Base-by-base conservation (phyloP, 75 land plant genomes). In the Cunninghamia lanceolata region DNA sequence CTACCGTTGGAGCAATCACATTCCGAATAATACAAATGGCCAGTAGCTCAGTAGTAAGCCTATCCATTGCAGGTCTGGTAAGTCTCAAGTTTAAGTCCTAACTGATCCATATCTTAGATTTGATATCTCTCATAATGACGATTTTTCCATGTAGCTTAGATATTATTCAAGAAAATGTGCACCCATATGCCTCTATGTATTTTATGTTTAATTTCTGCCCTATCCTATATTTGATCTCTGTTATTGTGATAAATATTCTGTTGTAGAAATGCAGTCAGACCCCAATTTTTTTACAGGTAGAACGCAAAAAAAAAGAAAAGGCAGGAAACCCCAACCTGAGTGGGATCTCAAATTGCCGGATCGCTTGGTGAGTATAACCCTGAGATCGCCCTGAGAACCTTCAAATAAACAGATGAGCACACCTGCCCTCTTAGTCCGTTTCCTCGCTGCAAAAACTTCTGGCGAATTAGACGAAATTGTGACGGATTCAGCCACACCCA, bases 291-390 rank as follows among this genome's bases (percentile, higher is more conserved):
- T 50, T 16, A 50, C 53, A 50, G 53, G 15, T 16, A 50, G 53
- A 50, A 50, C 53, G 16, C 1, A 14, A 50, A 50, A 47, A 8
- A 50, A 50, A 50, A 47, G 10, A 50, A 50, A 50, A 50, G 14
- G 53, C 15, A 50, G 53, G 2, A 16, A 82, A 53, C 21, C 36
- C 85, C 53, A 16, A 97, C 99, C 99, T 43, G 99, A 94, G 59
- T 97, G 93, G 13, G 99, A 88, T 35, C 94, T 93, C 52, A 97
- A 90, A 14, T 86, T 91, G 76, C 94, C 89, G 15, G 99, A 91
- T 17, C 99, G 86, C 85, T 94, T 93, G 82, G 99, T 96, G 88
- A 97, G 94, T 45, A 97, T 90, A 38, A 97, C 98, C 0, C 98
- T 90, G 8, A 97, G 90, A 30, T 97, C 93, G 36, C 96, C 95